These are phyloP conservation scores for Pseudocercospora ulei DNA, from an alignment of 2,329 filamentous ascomycete genomes.

Conservation along the genomic window DNA sequence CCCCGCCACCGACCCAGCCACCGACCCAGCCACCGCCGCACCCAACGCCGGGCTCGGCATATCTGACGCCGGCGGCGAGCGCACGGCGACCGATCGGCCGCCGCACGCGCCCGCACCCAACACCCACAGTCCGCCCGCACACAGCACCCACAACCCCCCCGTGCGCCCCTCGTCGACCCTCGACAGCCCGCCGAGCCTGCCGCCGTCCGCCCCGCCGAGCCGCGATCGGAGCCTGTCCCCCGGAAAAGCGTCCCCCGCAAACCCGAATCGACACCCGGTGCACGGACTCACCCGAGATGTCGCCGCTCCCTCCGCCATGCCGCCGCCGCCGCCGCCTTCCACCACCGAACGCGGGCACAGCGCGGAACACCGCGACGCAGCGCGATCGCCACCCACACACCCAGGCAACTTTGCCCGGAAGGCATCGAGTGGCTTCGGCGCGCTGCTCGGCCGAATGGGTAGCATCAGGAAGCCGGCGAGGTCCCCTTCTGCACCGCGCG, in stretches of 20 bases:
- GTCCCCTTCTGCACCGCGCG: constrained; percentile 34
- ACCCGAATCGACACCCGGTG: constrained; percentile 37
- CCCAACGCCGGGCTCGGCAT: constrained; percentile 1
- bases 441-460: constrained; percentile 56
- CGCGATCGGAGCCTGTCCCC: constrained; percentile 21
- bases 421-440: constrained; percentile 77
- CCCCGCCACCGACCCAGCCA: constrained; percentile 21
- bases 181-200: constrained; percentile 11
- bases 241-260: constrained; percentile 20
- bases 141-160: too few relatives aligned
- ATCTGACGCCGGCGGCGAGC: constrained; percentile 5
- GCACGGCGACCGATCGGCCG: constrained; percentile 5
- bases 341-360: constrained; percentile 27
- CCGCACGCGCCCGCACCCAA: constrained; percentile 1
- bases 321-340: constrained; percentile 37
- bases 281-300: constrained; percentile 59
- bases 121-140: constrained; percentile 7
- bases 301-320: constrained; percentile 52
- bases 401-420: constrained; percentile 49
- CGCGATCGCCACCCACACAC: constrained; percentile 34
- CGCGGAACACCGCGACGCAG: constrained; percentile 21
- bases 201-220: constrained; percentile 3
- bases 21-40: constrained; percentile 5
- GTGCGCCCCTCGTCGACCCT: too few relatives aligned
- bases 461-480: constrained; percentile 52